Base-by-base conservation (phyloP, 371 early-diverging fungal genomes). In the Mortierella sp. region DNA sequence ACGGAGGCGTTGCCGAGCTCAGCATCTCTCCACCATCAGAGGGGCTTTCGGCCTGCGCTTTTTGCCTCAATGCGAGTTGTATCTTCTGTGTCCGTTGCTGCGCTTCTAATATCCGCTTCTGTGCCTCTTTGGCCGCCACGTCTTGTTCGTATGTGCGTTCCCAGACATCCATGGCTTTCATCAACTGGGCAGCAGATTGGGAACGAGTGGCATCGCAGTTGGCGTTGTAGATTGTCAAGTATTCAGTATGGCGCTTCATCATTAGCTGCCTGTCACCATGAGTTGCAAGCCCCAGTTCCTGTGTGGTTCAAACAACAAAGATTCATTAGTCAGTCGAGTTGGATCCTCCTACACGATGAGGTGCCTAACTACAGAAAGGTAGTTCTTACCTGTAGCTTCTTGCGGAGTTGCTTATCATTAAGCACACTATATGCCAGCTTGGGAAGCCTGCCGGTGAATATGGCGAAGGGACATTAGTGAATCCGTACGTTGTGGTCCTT, bases 171-270 rank as follows among this genome's bases (percentile, higher is more conserved):
- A 87, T 56, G 0, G 80, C 70, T 44, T 62, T 68, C 45, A 78
- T 62, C 37, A 87, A 50, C 40, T 78, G 59, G 10, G 67, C 52
- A 21, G 60, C 63, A 0, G 83, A 60, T 12, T 83, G 79, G 2
- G 89, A 89, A 21, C 83, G 62, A 9, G 67, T 68, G 0, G 88
- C 72, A 59, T 90, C 91, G 47, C 81, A 74, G 56, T 90, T 90
- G 28, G 91, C 88, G 65, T 87, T 80, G 66, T 84, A 90, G 34
- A 88, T 63, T 29, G 83, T 89, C 24, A 86, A 63, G 65, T 84
- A 90, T 59, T 90, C 89, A 13, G 79, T 78, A 52, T 90, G 89
- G 0, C 91, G 79, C 61, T 82, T 81, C 46, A 81, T 79, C 79
- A 90, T 70, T 54, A 80, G 71, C 12, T 77, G 68, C 60, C 82